Evolutionary conservation across 257 asterid genomes (phyloP).

Genomic region (Solanum bulbocastanum): DNA sequence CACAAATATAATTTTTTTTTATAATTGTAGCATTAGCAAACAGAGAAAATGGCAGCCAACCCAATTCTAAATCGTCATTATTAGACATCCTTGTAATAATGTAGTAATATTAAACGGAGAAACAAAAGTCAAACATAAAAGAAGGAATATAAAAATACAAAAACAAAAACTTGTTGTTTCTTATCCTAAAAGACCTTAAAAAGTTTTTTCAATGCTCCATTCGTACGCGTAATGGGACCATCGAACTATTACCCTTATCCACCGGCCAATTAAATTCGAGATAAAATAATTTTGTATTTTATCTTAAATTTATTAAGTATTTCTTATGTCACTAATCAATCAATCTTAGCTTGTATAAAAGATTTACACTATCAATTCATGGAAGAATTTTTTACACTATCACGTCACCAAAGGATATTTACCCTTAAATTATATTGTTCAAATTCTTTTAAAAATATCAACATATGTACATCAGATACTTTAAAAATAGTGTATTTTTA

Average conservation of each 20-base stretch:
- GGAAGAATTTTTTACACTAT: background rate
- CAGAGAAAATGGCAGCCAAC: conserved; percentile 8
- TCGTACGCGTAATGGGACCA: background rate
- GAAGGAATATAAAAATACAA: background rate
- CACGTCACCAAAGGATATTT: background rate
- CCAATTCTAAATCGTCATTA: conserved; percentile 1
- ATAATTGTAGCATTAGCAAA: background rate
- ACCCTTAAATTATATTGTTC: background rate
- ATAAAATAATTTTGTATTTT: background rate
- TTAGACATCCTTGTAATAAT: background rate
- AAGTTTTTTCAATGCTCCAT: background rate
- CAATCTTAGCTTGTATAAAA: background rate
- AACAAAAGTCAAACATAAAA: background rate
- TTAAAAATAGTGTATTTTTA: no score
- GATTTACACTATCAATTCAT: background rate
- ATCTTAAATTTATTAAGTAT: background rate
- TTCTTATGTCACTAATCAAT: background rate
- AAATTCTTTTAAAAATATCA: background rate
- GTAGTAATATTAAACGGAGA: background rate
- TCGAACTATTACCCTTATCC: background rate
- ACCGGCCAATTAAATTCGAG: background rate
- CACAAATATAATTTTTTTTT: background rate
- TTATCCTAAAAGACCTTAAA: background rate
- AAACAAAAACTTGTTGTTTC: background rate
- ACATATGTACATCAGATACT: no score